Conservation (phyloP, 805 yeast genomes). For the Nadsonia fulvescens region DNA sequence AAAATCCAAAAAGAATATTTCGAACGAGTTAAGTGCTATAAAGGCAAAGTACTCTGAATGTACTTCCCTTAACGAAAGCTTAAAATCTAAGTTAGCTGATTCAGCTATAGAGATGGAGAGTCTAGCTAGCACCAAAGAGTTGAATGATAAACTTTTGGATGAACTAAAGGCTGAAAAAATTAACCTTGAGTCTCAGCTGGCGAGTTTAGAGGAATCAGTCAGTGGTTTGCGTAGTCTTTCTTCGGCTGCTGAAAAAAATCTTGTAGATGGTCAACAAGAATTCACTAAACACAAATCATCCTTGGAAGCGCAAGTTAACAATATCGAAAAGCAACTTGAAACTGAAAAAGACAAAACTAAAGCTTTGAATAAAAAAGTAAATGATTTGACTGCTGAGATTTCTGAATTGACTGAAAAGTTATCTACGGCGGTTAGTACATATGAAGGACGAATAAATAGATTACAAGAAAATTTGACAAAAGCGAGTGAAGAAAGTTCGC, state of each 20-base stretch:
- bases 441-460: slow-evolving; percentile 3
- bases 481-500: slow-evolving; percentile 7
- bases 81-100: neutral
- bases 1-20: slow-evolving; percentile 6
- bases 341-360: slow-evolving; percentile 1
- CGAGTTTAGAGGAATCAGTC: neutral
- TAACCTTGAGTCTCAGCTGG: slow-evolving; percentile 11
- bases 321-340: neutral
- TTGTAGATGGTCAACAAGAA: slow-evolving; percentile 1
- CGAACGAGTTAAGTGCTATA: slow-evolving; percentile 1
- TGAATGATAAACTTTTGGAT: slow-evolving; percentile 8
- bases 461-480: slow-evolving; percentile 1
- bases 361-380: slow-evolving; percentile 21
- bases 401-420: slow-evolving; percentile 7
- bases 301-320: neutral
- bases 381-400: slow-evolving; percentile 23
- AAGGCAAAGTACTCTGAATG: neutral
- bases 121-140: slow-evolving; percentile 11
- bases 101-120: slow-evolving; percentile 3
- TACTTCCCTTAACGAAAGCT: slow-evolving; percentile 1
- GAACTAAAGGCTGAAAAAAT: slow-evolving; percentile 13
- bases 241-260: neutral
- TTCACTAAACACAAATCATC: neutral
- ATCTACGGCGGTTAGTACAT: slow-evolving; percentile 4
- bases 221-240: slow-evolving; percentile 1